Evolutionary conservation across 2,329 filamentous ascomycete species (phyloP).

Genomic region (Ramichloridium luteum): DNA sequence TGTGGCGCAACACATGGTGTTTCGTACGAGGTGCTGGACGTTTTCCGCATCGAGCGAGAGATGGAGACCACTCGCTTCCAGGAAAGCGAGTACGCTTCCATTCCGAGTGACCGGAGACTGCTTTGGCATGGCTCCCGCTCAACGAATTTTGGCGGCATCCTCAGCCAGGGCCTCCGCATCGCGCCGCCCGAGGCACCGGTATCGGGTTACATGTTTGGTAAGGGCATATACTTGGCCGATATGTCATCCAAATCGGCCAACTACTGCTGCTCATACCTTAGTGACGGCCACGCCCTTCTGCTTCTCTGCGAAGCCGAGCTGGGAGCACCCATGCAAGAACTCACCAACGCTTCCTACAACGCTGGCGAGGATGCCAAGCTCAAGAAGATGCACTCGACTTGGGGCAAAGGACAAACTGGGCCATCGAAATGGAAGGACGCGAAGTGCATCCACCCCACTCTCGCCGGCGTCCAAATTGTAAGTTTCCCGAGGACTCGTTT

Average conservation of each 20-base stretch:
- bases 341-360: slow-evolving; percentile 44
- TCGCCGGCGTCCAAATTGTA: slow-evolving; percentile 61
- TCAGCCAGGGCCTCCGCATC: slow-evolving; percentile 79
- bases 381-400: slow-evolving; percentile 53
- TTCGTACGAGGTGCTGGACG: slow-evolving; percentile 52
- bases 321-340: slow-evolving; percentile 58
- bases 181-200: slow-evolving; percentile 73
- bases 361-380: slow-evolving; percentile 53
- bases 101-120: slow-evolving; percentile 56
- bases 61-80: slow-evolving; percentile 61
- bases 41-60: slow-evolving; percentile 69
- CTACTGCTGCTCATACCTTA: slow-evolving; percentile 47
- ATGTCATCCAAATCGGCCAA: slow-evolving; percentile 78
- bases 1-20: slow-evolving; percentile 54
- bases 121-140: slow-evolving; percentile 79
- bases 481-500: no score
- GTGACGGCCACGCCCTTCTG: slow-evolving; percentile 55
- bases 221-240: slow-evolving; percentile 79
- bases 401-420: slow-evolving; percentile 53
- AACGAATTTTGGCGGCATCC: slow-evolving; percentile 79
- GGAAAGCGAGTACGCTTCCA: slow-evolving; percentile 39
- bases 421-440: slow-evolving; percentile 69
- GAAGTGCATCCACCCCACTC: slow-evolving; percentile 46
- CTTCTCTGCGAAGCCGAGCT: slow-evolving; percentile 78
- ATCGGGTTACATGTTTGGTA: slow-evolving; percentile 59